A percentile compares a stretch with the other conserved stretches of the same genome.
These are phyloP conservation scores for Coniochaeta hoffmannii DNA, from an alignment of 2,329 filamentous ascomycete species.

Conservation along the genomic window DNA sequence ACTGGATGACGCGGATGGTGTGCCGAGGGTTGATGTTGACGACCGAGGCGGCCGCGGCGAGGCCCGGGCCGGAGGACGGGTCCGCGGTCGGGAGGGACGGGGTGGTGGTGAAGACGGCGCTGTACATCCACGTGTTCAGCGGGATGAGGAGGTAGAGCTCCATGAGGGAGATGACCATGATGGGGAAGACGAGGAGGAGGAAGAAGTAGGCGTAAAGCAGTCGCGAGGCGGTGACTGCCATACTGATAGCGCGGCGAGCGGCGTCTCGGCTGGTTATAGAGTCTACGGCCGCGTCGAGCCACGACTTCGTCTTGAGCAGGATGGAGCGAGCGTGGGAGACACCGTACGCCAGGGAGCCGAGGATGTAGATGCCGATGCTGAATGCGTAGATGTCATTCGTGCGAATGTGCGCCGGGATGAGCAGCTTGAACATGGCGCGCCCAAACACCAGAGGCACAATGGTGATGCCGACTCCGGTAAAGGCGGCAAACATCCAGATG, in stretches of 20 bases:
- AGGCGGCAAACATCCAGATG: constrained; percentile 89
- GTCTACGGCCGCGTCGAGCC: constrained; percentile 15
- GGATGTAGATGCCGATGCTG: constrained; percentile 77
- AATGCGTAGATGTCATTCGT: constrained; percentile 97
- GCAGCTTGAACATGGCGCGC: constrained; percentile 63
- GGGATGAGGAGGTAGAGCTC: constrained; percentile 88
- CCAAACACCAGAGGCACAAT: constrained; percentile 83
- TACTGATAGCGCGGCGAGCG: constrained; percentile 19
- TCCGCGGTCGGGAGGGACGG: background rate
- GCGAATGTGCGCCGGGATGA: constrained; percentile 63
- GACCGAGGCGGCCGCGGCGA: constrained; percentile 16
- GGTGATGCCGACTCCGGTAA: constrained; percentile 77
- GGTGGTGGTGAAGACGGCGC: constrained; percentile 8
- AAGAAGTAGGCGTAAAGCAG: constrained; percentile 70
- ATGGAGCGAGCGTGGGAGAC: constrained; percentile 42
- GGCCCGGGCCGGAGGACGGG: constrained; percentile 5
- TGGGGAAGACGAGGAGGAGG: constrained; percentile 71
- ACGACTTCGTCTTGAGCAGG: constrained; percentile 22
- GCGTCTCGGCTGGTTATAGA: constrained; percentile 22
- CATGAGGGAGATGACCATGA: constrained; percentile 69
- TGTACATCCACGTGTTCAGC: constrained; percentile 68
- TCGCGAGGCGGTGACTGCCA: constrained; percentile 26
- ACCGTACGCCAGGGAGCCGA: constrained; percentile 62
- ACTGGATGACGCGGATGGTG: constrained; percentile 79
- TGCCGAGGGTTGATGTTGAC: constrained; percentile 39